These are phyloP conservation scores for Roridomyces roridus DNA, from an alignment of 768 basidiomycete species.

Conservation along the genomic window DNA sequence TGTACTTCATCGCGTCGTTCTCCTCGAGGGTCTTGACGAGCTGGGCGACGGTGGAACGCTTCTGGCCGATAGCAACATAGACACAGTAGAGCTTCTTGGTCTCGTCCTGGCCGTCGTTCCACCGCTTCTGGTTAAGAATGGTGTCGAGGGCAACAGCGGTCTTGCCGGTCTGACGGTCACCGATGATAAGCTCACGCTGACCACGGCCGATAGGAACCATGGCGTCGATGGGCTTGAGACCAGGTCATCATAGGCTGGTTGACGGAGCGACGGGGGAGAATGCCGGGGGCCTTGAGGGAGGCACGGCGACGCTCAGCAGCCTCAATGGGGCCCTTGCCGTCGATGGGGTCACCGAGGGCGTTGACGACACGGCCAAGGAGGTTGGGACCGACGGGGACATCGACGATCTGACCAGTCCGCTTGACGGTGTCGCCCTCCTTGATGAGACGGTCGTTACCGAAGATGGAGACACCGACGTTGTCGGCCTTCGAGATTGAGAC, in stretches of 20 bases:
- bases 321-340: constrained; percentile 98
- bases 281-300: constrained; percentile 98
- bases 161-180: constrained; percentile 99
- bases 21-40: constrained; percentile 99
- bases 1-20: constrained; percentile 99
- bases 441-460: constrained; percentile 97
- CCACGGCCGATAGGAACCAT: constrained; percentile 99
- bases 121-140: constrained; percentile 99
- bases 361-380: constrained; percentile 99
- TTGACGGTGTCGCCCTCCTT: constrained; percentile 99
- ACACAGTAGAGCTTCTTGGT: constrained; percentile 99
- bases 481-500: constrained; percentile 99
- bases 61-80: constrained; percentile 99
- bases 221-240: constrained; percentile 99
- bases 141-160: constrained; percentile 99
- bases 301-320: constrained; percentile 95
- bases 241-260: constrained; percentile 99
- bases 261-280: constrained; percentile 98
- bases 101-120: constrained; percentile 99
- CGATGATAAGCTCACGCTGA: constrained; percentile 99
- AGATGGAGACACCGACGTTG: constrained; percentile 99
- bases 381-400: constrained; percentile 96
- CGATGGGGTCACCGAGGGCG: constrained; percentile 99
- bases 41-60: constrained; percentile 99
- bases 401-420: constrained; percentile 99